phyloP scores from a whole-genome alignment of 2,329 filamentous ascomycete genomes.

The Sclerotinia trifoliorum region DNA sequence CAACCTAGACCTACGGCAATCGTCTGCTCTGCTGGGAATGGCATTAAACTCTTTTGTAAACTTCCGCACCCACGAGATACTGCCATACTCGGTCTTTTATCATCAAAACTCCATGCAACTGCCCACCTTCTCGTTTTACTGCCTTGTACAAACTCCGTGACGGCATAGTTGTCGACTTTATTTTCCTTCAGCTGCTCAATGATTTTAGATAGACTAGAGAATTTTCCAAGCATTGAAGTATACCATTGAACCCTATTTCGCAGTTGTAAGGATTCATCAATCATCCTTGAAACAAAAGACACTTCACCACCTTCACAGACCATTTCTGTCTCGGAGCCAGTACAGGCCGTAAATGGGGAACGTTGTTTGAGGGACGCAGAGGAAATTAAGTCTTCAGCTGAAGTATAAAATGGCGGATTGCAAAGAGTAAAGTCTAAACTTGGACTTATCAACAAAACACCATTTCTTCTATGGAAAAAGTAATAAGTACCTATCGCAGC shows the following conservation, averaged over 20 bases:
- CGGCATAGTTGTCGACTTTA: slow-evolving; percentile 73
- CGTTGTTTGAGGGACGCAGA: slow-evolving; percentile 65
- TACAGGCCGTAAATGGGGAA: slow-evolving; percentile 70
- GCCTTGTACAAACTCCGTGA: slow-evolving; percentile 77
- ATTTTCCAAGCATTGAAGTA: slow-evolving; percentile 84
- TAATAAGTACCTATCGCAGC: slow-evolving; percentile 38
- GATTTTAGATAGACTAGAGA: slow-evolving; percentile 62
- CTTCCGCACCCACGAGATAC: slow-evolving; percentile 41
- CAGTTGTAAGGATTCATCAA: slow-evolving; percentile 65
- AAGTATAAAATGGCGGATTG: slow-evolving; percentile 93
- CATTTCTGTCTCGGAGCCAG: slow-evolving; percentile 82
- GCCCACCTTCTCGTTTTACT: slow-evolving; percentile 81
- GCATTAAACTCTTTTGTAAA: slow-evolving; percentile 51
- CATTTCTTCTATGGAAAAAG: neutral
- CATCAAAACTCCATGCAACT: slow-evolving; percentile 80
- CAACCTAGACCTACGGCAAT: slow-evolving; percentile 37
- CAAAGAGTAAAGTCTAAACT: slow-evolving; percentile 83
- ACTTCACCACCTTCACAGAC: slow-evolving; percentile 76
- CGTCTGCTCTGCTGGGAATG: slow-evolving; percentile 50
- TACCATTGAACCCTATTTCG: slow-evolving; percentile 75
- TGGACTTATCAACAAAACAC: slow-evolving; percentile 20
- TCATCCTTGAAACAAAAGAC: slow-evolving; percentile 68
- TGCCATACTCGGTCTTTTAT: slow-evolving; percentile 58
- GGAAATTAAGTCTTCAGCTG: slow-evolving; percentile 62
- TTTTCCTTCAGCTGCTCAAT: slow-evolving; percentile 59